Evolutionary conservation across 1,284 basidiomycete genomes (phyloP).

Genomic region (Trametes polyzona): DNA sequence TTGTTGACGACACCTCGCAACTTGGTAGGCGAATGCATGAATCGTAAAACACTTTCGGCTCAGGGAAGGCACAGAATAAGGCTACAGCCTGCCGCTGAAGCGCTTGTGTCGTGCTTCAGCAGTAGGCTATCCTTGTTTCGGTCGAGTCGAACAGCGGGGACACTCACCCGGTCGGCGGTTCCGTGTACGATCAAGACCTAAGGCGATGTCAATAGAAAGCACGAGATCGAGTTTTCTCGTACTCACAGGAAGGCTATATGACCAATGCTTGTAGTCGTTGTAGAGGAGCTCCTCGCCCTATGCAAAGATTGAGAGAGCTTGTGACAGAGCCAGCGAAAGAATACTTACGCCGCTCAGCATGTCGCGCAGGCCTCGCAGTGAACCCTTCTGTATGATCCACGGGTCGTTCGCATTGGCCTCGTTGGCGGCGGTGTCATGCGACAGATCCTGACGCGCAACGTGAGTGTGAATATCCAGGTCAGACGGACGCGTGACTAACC

Average conservation of each 20-base stretch:
- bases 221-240: not conserved
- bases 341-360: constrained; percentile 70
- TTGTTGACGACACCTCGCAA: too few relatives aligned
- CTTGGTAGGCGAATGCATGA: too few relatives aligned
- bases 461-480: not conserved
- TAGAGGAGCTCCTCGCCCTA: constrained; percentile 67
- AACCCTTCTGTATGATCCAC: constrained; percentile 63
- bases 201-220: not conserved
- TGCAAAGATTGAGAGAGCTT: too few relatives aligned
- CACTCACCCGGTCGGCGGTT: constrained; percentile 65
- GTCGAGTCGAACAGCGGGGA: not conserved
- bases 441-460: constrained; percentile 54
- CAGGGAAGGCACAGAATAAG: too few relatives aligned
- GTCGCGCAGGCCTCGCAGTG: constrained; percentile 68
- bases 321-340: not conserved
- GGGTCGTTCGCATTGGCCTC: constrained; percentile 69
- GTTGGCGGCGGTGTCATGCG: constrained; percentile 63
- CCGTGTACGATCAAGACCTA: constrained; percentile 79
- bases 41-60: too few relatives aligned
- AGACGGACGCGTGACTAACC: constrained; percentile 39
- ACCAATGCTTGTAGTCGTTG: constrained; percentile 67
- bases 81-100: not conserved
- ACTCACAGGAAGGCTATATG: constrained; percentile 66
- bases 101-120: too few relatives aligned
- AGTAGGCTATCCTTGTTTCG: too few relatives aligned